Evolutionary conservation across 1,284 basidiomycete genomes (phyloP).

Genomic region (Microbotryomycetes sp.): DNA sequence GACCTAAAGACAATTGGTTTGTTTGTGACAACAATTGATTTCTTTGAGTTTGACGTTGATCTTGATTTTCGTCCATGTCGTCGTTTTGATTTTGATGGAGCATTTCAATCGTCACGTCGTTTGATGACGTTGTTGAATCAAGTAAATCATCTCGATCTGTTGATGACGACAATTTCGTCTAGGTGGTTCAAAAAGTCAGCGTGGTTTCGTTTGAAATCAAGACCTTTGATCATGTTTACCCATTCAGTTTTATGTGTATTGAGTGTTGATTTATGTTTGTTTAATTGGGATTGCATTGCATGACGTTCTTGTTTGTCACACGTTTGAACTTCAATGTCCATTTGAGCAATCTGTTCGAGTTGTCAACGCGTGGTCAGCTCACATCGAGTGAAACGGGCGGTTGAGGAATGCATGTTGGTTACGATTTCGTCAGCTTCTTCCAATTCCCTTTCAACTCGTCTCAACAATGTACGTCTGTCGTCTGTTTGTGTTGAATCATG

Average conservation of each 20-base stretch:
- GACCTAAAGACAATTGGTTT: conserved; percentile 44
- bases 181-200: too few species aligned
- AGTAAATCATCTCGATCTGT: conserved; percentile 47
- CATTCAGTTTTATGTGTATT: conserved; percentile 67
- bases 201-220: too few species aligned
- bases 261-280: conserved; percentile 64
- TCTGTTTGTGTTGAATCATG: too few species aligned
- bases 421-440: conserved; percentile 99
- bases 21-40: conserved; percentile 58
- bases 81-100: too few species aligned
- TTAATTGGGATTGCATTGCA: conserved; percentile 66
- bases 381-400: background rate
- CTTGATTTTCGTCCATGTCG: too few species aligned
- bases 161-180: conserved; percentile 37
- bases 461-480: conserved; percentile 70
- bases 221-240: conserved; percentile 43
- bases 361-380: background rate
- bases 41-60: conserved; percentile 55
- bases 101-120: conserved; percentile 50
- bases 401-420: conserved; percentile 31
- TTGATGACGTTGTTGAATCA: conserved; percentile 26
- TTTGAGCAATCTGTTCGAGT: conserved; percentile 74
- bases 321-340: conserved; percentile 98
- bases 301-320: conserved; percentile 67
- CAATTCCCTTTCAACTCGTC: conserved; percentile 86